These are phyloP conservation scores for Geotrichum macrosporum DNA, from an alignment of 1,139 yeast genomes.

Conservation along the genomic window DNA sequence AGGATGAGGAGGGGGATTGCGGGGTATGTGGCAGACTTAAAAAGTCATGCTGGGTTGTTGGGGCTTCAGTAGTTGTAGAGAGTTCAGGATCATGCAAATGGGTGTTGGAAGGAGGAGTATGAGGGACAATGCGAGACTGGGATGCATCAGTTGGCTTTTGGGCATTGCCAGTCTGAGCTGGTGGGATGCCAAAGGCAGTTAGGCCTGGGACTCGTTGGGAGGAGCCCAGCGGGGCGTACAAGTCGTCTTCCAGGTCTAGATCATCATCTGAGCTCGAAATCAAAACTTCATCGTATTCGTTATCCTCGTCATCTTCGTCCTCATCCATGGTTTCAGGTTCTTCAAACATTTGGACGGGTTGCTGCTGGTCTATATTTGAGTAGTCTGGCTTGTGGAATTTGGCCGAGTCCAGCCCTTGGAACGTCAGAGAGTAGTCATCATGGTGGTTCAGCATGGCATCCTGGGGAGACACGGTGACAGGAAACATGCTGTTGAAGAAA, in stretches of 20 bases:
- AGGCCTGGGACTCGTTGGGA: constrained; percentile 4
- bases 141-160: background rate
- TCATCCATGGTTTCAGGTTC: constrained; percentile 7
- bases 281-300: constrained; percentile 7
- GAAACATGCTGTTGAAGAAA: background rate
- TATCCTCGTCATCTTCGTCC: constrained; percentile 6
- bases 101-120: background rate
- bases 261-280: constrained; percentile 11
- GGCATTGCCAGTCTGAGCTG: background rate
- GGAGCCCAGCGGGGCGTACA: background rate
- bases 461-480: constrained; percentile 6
- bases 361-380: background rate
- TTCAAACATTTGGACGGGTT: background rate
- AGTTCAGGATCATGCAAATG: background rate
- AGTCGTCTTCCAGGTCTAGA: constrained; percentile 5
- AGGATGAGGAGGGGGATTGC: background rate
- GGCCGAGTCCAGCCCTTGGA: background rate
- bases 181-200: constrained; percentile 8
- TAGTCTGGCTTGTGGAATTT: background rate
- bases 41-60: too few relatives aligned
- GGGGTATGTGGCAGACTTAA: too few relatives aligned
- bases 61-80: too few relatives aligned
- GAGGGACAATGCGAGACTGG: too few relatives aligned
- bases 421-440: background rate
- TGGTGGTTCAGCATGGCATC: constrained; percentile 4